These are phyloP conservation scores for Hypoxylon lienhwacheense DNA, from an alignment of 495 filamentous ascomycete genomes.

Conservation along the genomic window DNA sequence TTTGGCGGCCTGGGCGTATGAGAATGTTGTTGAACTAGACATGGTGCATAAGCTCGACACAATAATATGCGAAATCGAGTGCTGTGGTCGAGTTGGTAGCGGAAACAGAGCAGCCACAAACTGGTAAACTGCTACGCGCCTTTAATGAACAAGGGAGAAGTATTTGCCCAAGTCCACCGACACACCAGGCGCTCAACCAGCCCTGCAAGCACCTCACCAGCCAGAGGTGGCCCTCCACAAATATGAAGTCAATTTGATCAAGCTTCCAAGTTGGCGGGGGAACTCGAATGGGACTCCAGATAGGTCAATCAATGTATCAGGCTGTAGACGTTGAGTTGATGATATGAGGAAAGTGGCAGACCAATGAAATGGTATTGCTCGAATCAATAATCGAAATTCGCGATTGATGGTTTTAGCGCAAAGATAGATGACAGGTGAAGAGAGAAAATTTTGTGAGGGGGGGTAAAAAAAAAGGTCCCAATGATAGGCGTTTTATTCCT, in stretches of 20 bases:
- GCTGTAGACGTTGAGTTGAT: not conserved
- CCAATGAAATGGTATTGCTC: slow-evolving; percentile 20
- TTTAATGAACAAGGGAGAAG: slow-evolving; percentile 29
- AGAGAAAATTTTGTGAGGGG: slow-evolving; percentile 27
- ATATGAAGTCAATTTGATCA: slow-evolving; percentile 20
- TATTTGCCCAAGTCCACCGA: slow-evolving; percentile 36
- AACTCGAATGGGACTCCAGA: slow-evolving; percentile 12
- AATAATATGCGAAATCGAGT: slow-evolving; percentile 27
- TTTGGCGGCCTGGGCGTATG: slow-evolving; percentile 94
- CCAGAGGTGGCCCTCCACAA: slow-evolving; percentile 20
- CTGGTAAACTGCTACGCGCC: slow-evolving; percentile 32
- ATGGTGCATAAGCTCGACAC: slow-evolving; percentile 38
- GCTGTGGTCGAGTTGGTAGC: slow-evolving; percentile 12
- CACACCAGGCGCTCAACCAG: slow-evolving; percentile 32
- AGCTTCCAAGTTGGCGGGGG: slow-evolving; percentile 11
- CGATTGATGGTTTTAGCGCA: slow-evolving; percentile 15
- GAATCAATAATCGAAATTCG: slow-evolving; percentile 10
- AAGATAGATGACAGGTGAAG: slow-evolving; percentile 17
- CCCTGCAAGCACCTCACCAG: slow-evolving; percentile 30
- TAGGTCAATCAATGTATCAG: not conserved
- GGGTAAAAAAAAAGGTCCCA: slow-evolving; percentile 17
- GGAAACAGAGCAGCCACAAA: slow-evolving; percentile 22
- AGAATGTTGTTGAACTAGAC: slow-evolving; percentile 61
- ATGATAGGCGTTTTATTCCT: slow-evolving; percentile 27
- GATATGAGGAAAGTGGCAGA: slow-evolving; percentile 8